Conservation (phyloP, 2,329 filamentous ascomycete genomes). For the Bipolaris sorokiniana region DNA sequence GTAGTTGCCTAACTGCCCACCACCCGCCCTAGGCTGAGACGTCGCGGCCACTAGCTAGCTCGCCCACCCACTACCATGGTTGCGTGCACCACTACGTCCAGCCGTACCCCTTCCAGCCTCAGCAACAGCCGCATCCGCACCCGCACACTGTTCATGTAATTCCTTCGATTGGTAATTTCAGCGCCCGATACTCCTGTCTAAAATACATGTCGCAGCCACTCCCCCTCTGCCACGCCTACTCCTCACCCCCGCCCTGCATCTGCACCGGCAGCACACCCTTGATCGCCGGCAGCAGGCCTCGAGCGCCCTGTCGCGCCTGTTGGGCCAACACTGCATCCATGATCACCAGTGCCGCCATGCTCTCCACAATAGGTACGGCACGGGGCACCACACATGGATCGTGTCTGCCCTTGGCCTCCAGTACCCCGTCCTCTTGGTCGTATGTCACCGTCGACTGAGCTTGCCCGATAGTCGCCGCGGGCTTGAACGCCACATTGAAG, state of each 20-base stretch:
- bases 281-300: constrained; percentile 48
- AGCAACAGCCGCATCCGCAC: neutral
- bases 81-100: too few relatives aligned
- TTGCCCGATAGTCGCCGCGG: constrained; percentile 89
- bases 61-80: too few relatives aligned
- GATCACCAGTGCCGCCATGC: constrained; percentile 86
- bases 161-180: constrained; percentile 1
- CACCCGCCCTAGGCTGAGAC: neutral
- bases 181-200: constrained; percentile 1
- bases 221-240: too few relatives aligned
- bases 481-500: constrained; percentile 95
- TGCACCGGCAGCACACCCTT: constrained; percentile 46
- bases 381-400: constrained; percentile 92
- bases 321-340: constrained; percentile 89
- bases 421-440: constrained; percentile 72
- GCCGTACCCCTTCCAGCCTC: too few relatives aligned
- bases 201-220: neutral
- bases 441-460: constrained; percentile 85
- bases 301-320: constrained; percentile 61
- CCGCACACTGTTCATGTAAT: neutral
- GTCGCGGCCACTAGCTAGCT: neutral
- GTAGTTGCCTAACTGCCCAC: neutral
- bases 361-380: constrained; percentile 86
- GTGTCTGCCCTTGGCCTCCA: constrained; percentile 92
- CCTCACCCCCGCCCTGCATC: constrained; percentile 9